These are phyloP conservation scores for Populus nigra DNA, from an alignment of 345 rosid genomes.

Conservation along the genomic window DNA sequence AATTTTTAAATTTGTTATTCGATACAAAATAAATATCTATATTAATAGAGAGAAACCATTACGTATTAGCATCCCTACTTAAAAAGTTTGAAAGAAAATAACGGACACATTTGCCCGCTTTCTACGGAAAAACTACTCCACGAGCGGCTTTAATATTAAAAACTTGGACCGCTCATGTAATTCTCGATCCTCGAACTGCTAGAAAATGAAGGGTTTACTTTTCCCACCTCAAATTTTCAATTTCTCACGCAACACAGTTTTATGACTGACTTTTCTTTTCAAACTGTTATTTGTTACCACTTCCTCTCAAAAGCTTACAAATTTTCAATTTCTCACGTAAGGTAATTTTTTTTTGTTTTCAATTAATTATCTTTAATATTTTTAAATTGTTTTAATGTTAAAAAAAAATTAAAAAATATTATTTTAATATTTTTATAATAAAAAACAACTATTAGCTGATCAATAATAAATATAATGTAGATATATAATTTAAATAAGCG, in stretches of 20 bases:
- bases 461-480: too few relatives aligned
- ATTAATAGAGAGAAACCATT: too few relatives aligned
- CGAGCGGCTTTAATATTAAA: background rate
- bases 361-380: background rate
- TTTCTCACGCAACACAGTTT: background rate
- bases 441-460: too few relatives aligned
- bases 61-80: too few relatives aligned
- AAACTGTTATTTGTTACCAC: background rate
- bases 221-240: conserved; percentile 20
- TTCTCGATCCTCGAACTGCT: conserved; percentile 24
- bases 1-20: too few relatives aligned
- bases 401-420: too few relatives aligned
- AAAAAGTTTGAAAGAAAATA: background rate
- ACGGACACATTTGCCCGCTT: background rate
- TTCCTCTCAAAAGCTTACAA: background rate
- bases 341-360: too few relatives aligned
- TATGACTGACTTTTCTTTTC: background rate
- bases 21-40: too few relatives aligned
- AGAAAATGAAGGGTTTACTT: conserved; percentile 3
- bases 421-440: too few relatives aligned
- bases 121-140: background rate
- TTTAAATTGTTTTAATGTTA: too few relatives aligned
- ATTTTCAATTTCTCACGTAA: too few relatives aligned
- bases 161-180: background rate
- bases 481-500: too few relatives aligned